Conservation (phyloP, 2,329 filamentous ascomycete species). For the Fusarium mangiferae region DNA sequence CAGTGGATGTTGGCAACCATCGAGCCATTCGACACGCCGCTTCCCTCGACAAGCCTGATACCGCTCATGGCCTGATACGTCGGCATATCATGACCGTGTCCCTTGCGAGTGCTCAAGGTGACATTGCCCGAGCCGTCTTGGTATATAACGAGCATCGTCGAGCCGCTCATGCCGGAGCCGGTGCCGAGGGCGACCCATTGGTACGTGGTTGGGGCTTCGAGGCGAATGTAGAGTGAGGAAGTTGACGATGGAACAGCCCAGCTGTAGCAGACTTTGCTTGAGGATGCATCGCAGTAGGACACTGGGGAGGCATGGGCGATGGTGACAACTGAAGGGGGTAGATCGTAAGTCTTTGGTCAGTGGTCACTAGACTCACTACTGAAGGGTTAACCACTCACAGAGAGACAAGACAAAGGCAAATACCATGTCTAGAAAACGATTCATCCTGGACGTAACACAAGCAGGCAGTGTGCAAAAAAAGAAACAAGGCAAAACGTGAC, state of each 20-base stretch:
- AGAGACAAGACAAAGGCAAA: neutral
- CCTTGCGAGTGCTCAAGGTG: conserved; percentile 1
- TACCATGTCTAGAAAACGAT: neutral
- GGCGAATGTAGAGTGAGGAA: neutral
- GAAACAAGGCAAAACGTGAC: neutral
- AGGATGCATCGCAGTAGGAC: neutral
- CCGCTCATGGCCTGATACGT: neutral
- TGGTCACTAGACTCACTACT: too few species aligned
- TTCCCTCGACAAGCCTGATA: neutral
- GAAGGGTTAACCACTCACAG: fast-evolving
- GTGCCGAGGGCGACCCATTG: conserved; percentile 6
- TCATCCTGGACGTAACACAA: neutral
- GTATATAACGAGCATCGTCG: neutral
- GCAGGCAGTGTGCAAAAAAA: too few species aligned
- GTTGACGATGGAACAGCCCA: neutral
- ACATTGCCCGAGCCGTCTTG: neutral
- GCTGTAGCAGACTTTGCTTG: neutral
- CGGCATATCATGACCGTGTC: neutral
- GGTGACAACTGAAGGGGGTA: neutral
- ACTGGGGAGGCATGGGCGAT: neutral
- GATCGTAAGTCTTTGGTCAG: neutral
- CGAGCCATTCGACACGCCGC: neutral
- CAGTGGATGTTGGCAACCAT: conserved; percentile 3
- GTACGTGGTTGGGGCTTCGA: neutral
- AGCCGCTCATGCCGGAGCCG: neutral